phyloP scores from a whole-genome alignment of 208 protist genomes.

The Wallacemonas sp. region DNA sequence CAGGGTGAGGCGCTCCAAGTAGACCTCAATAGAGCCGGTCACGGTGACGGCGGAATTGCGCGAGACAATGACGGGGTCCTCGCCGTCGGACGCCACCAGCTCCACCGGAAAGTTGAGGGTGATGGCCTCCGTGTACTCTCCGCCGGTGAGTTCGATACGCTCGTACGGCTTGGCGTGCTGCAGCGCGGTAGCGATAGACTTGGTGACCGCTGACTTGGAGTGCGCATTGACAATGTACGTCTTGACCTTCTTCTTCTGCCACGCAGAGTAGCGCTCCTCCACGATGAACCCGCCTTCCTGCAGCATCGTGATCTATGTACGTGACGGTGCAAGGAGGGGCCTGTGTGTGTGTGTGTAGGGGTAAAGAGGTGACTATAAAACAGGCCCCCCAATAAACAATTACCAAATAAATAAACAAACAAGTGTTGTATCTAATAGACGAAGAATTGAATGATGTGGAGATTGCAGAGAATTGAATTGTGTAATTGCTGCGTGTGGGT shows the following conservation, averaged over 20 bases:
- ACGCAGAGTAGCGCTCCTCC: constrained; percentile 75
- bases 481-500: no score
- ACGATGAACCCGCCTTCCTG: constrained; percentile 51
- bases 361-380: constrained; percentile 19
- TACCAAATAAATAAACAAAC: no score
- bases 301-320: constrained; percentile 16
- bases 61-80: constrained; percentile 69
- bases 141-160: constrained; percentile 80
- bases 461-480: no score
- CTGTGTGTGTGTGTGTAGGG: no score
- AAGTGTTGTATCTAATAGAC: no score
- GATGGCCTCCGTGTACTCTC: constrained; percentile 80
- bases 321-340: no score
- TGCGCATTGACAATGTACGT: constrained; percentile 83
- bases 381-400: no score
- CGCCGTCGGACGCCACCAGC: constrained; percentile 84
- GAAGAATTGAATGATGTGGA: no score
- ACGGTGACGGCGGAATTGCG: constrained; percentile 70
- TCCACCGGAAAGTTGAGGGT: constrained; percentile 75
- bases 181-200: constrained; percentile 66
- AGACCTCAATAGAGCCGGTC: constrained; percentile 64
- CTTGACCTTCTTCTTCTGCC: constrained; percentile 88
- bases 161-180: constrained; percentile 83
- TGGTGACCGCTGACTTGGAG: constrained; percentile 47
- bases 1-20: constrained; percentile 67